Evolutionary conservation across 75 land plant genomes (phyloP).

Genomic region (Pinus tabuliformis): DNA sequence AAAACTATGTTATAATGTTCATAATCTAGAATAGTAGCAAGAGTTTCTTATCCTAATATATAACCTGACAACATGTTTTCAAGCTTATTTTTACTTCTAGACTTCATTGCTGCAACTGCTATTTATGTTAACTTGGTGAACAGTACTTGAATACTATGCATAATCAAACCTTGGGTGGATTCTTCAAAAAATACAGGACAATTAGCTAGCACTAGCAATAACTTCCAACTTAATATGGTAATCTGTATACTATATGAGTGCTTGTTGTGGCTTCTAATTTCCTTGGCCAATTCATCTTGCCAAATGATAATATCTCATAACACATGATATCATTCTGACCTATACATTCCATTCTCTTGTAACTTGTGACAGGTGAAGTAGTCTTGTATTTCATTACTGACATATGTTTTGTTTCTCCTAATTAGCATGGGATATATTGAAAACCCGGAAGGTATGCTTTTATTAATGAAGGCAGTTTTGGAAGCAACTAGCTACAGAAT

Average conservation of each 20-base stretch:
- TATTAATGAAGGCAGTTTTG: conserved; percentile 49
- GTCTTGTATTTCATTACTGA: neutral
- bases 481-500: conserved; percentile 40
- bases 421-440: conserved; percentile 90
- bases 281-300: neutral
- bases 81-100: neutral
- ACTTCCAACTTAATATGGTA: neutral
- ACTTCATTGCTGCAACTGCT: neutral
- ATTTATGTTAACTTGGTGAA: neutral
- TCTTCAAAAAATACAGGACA: neutral
- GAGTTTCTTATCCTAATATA: neutral
- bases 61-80: neutral
- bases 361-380: too few relatives aligned
- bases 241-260: neutral
- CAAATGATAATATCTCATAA: neutral
- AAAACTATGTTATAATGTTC: neutral
- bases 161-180: neutral
- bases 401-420: conserved; percentile 7
- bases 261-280: conserved; percentile 1
- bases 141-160: neutral
- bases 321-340: too few relatives aligned
- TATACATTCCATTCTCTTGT: too few relatives aligned
- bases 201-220: neutral
- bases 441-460: conserved; percentile 66
- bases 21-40: neutral